Percentiles rank a stretch among this genome's conserved stretches.
These are phyloP conservation scores for Moricandia arvensis DNA, from an alignment of 345 rosid species.

Conservation along the genomic window DNA sequence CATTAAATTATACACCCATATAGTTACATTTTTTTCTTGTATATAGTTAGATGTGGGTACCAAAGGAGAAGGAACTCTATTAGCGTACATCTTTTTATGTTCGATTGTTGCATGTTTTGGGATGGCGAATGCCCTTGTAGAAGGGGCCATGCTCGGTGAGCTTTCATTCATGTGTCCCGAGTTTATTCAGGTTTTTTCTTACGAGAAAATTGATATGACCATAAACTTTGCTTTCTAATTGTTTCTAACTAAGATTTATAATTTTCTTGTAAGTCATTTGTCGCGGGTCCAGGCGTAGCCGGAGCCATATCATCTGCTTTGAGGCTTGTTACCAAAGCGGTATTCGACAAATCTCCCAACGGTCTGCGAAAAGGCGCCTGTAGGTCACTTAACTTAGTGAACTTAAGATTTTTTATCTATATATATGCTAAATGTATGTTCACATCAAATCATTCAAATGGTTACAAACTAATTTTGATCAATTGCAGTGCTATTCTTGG, in stretches of 20 bases:
- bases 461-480: background rate
- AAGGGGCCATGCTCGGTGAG: conserved; percentile 86
- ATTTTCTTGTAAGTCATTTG: conserved; percentile 45
- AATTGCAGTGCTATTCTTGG: conserved; percentile 60
- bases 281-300: conserved; percentile 72
- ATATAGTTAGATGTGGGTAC: background rate
- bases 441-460: background rate
- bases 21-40: background rate
- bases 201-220: background rate
- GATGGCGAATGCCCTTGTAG: conserved; percentile 69
- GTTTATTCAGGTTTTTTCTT: conserved; percentile 57
- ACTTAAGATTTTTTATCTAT: background rate
- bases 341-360: conserved; percentile 47
- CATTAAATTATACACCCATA: background rate
- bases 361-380: conserved; percentile 78
- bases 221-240: background rate
- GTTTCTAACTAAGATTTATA: background rate
- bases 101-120: conserved; percentile 60
- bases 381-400: background rate
- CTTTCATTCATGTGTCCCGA: conserved; percentile 74
- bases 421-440: background rate
- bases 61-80: background rate
- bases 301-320: conserved; percentile 73
- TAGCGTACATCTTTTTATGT: conserved; percentile 53
- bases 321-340: conserved; percentile 66